Base-by-base conservation (phyloP, 225 moss, liverwort and hornwort species). In the Takakia lepidozioides region DNA sequence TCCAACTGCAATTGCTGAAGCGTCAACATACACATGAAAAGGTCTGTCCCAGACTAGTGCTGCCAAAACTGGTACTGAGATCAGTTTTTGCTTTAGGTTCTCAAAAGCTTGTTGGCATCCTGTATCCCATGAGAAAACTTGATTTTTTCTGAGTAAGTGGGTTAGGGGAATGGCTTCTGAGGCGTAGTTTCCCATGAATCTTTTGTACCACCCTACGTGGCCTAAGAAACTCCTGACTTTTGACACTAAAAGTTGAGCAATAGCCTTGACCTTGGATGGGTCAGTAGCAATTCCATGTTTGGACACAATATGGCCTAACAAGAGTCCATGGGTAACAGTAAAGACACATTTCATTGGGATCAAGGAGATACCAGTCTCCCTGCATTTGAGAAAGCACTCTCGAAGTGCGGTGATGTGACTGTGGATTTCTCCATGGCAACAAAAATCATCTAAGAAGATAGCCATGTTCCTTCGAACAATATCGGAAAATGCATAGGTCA, bases 11-110 rank as follows among this genome's bases (percentile, higher is more conserved):
- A 45, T 0, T 3, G 20, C 45, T 1, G n/a, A 55, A 0, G 43
- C 41, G 19, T 55, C 42, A 23, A 25, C 17, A 19, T 55, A 55
- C 0, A 55, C 41, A 19, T 55, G 55, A 2, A 55, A 55, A 2
- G 55, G 24, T 9, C 13, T 10, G 0, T 41, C 28, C 55, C 55
- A 55, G 11, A 41, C 18, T 0, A 41, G 55, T 16, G 55, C 10
- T 26, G 16, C 26, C 0, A 55, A 2, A 38, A 13, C 41, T 17
- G 43, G 56, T 8, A 4, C 2, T 2, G 28, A 7, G 8, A 29
- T 18, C 9, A 43, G 24, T 0, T 2, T 19, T 1, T 29, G 2
- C 18, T 46, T 46, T 0, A 56, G 13, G 0, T 1, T 10, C 2
- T 56, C 56, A 29, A 52, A 52, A 4, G 32, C 35, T 4, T 0